phyloP scores from a whole-genome alignment of 805 yeast genomes.

The Ogataea methanolica region DNA sequence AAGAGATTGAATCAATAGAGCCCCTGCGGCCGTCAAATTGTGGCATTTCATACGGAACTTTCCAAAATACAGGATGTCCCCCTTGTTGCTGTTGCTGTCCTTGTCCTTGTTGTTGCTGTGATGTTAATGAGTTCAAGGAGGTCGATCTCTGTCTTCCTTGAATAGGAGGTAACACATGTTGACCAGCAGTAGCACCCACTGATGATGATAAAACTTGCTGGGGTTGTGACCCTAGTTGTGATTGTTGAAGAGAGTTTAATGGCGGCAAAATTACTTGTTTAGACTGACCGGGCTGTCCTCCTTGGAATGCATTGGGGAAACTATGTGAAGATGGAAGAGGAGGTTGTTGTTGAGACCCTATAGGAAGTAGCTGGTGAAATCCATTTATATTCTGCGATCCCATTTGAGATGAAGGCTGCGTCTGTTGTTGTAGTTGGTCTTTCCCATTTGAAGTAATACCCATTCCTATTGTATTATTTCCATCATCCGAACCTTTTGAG shows the following conservation, averaged over 20 bases:
- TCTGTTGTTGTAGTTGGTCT: constrained; percentile 1
- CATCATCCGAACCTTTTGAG: constrained; percentile 33
- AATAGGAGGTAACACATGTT: constrained; percentile 18
- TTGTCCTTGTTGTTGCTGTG: constrained; percentile 1
- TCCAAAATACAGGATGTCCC: constrained; percentile 43
- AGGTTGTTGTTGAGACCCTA: constrained; percentile 8
- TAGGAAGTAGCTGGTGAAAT: constrained; percentile 8
- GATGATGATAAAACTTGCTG: constrained; percentile 1
- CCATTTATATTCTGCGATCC: constrained; percentile 2
- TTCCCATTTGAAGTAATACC: not conserved
- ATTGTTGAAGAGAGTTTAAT: constrained; percentile 10
- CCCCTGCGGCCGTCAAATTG: constrained; percentile 27
- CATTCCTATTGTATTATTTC: not conserved
- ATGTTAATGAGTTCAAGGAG: constrained; percentile 14
- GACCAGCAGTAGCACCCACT: not conserved
- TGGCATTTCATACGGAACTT: constrained; percentile 58
- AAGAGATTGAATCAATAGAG: constrained; percentile 47
- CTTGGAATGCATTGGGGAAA: constrained; percentile 1
- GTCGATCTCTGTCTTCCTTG: constrained; percentile 18
- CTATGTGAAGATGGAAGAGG: constrained; percentile 7
- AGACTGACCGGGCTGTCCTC: not conserved
- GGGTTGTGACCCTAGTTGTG: not conserved
- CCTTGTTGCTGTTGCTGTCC: constrained; percentile 4
- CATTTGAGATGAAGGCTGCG: constrained; percentile 3
- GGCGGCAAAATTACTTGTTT: constrained; percentile 26